phyloP scores from a whole-genome alignment of 2,329 filamentous ascomycete species.

The Bisporella sp. region DNA sequence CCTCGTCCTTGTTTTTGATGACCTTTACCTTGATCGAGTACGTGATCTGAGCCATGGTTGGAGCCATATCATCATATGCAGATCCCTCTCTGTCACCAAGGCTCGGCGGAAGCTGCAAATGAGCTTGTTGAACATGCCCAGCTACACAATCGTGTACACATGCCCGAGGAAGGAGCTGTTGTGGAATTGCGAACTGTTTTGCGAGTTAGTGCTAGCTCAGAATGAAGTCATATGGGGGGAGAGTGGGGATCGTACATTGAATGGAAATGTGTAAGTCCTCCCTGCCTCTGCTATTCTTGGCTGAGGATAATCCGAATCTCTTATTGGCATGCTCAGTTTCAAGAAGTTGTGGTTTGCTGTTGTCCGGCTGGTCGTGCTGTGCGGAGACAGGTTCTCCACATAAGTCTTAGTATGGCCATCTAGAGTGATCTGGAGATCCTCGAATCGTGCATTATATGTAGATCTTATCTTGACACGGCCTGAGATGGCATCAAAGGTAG shows the following conservation, averaged over 20 bases:
- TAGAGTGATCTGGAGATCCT: conserved; percentile 25
- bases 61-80: conserved; percentile 21
- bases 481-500: conserved; percentile 23
- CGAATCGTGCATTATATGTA: conserved; percentile 22
- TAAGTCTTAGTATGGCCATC: conserved; percentile 23
- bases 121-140: conserved; percentile 24
- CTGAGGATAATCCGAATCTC: conserved; percentile 21
- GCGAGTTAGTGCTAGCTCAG: conserved; percentile 3
- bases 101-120: conserved; percentile 25
- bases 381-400: conserved; percentile 22
- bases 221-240: background rate
- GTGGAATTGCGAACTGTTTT: conserved; percentile 27
- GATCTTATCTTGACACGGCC: conserved; percentile 23
- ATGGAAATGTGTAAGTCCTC: conserved; percentile 20
- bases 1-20: conserved; percentile 15
- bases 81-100: conserved; percentile 20
- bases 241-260: background rate
- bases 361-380: conserved; percentile 15
- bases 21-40: conserved; percentile 25
- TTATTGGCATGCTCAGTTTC: conserved; percentile 27
- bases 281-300: conserved; percentile 24
- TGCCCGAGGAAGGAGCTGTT: conserved; percentile 23
- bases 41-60: conserved; percentile 23
- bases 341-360: conserved; percentile 25
- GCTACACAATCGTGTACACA: conserved; percentile 18